A percentile compares a stretch with the other conserved stretches of the same genome.
Conservation (phyloP, 306 rosid species). For the Medicago ruthenica region DNA sequence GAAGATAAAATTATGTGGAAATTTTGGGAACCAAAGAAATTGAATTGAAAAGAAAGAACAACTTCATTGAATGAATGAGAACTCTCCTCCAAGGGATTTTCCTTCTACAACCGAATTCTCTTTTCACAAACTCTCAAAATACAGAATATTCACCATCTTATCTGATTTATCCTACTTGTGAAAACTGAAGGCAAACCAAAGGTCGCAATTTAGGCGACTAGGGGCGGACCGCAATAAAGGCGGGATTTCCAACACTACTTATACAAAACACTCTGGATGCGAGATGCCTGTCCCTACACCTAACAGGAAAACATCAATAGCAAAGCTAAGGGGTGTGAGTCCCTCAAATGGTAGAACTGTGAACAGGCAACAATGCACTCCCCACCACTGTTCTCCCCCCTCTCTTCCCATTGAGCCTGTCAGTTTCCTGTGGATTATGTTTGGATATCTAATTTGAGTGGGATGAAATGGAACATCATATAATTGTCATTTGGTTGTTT, state of each 20-base stretch:
- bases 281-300: not conserved
- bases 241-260: too few species aligned
- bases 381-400: too few species aligned
- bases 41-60: conserved; percentile 1
- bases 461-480: too few species aligned
- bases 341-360: not conserved
- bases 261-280: not conserved
- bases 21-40: not conserved
- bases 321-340: not conserved
- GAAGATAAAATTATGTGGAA: conserved; percentile 2
- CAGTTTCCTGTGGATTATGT: not conserved
- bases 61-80: not conserved
- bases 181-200: too few species aligned
- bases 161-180: not conserved
- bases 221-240: too few species aligned
- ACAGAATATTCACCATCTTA: not conserved
- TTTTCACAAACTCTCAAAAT: not conserved
- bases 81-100: not conserved
- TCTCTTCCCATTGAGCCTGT: not conserved
- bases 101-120: not conserved
- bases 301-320: not conserved
- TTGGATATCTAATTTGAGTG: not conserved
- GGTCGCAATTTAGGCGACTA: too few species aligned
- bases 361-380: not conserved
- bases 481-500: too few species aligned